Percentiles rank a stretch among this genome's conserved stretches.
Evolutionary conservation across 169 alveolate genomes (phyloP).

Genomic region (Plasmodium relictum): DNA sequence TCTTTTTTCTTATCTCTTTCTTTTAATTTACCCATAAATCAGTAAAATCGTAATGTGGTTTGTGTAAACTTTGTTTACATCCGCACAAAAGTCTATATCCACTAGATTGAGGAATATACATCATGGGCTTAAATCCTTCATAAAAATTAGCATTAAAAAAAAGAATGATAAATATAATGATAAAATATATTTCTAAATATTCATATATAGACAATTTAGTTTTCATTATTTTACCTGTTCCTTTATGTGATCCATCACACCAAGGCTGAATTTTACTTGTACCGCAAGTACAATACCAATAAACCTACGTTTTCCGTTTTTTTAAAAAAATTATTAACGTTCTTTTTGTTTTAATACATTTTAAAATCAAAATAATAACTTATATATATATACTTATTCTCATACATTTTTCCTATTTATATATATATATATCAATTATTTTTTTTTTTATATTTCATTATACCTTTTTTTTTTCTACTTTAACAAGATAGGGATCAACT

Average conservation of each 20-base stretch:
- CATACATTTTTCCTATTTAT: not conserved
- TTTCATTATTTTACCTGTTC: constrained; percentile 77
- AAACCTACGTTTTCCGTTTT: constrained; percentile 78
- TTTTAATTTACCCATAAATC: constrained; percentile 86
- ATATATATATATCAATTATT: not conserved
- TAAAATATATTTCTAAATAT: not conserved
- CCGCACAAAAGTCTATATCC: constrained; percentile 88
- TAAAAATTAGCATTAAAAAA: not conserved
- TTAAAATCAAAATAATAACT: not conserved
- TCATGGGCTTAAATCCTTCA: constrained; percentile 86
- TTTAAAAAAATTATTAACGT: constrained; percentile 10
- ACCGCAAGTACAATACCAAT: constrained; percentile 89
- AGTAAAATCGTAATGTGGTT: constrained; percentile 87
- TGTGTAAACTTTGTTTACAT: constrained; percentile 81
- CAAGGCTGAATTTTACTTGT: constrained; percentile 84
- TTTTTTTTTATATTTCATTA: not conserved
- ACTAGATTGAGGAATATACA: constrained; percentile 86
- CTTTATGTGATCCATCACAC: constrained; percentile 87
- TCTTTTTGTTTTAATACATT: not conserved
- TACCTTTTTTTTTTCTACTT: constrained; percentile 84
- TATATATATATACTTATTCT: not conserved
- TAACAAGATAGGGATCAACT: constrained; percentile 85
- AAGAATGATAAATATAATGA: not conserved
- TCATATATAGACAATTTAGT: not conserved
- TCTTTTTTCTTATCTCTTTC: not conserved